Percentiles rank a stretch among this genome's conserved stretches.
Evolutionary conservation across 2,329 filamentous ascomycete genomes (phyloP).

Genomic region (Pseudogymnoascus verrucosus): DNA sequence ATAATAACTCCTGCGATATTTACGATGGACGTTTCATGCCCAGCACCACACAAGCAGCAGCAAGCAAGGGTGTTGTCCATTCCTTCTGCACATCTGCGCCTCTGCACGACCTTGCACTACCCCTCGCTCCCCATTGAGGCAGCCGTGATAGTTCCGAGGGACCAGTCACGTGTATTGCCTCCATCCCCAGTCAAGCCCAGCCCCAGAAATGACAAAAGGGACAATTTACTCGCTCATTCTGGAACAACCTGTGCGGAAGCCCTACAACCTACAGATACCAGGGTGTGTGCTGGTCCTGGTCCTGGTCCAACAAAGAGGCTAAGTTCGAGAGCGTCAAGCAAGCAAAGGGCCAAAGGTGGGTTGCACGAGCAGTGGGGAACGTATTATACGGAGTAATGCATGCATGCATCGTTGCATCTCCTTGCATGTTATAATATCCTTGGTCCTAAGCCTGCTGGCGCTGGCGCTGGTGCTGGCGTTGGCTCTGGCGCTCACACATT

Average conservation of each 20-base stretch:
- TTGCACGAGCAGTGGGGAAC: conserved; percentile 1
- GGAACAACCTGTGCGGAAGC: background rate
- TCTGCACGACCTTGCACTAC: background rate
- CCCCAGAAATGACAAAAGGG: conserved; percentile 1
- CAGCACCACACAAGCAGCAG: background rate
- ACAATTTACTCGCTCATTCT: background rate
- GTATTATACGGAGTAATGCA: conserved; percentile 1
- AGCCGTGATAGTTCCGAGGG: background rate
- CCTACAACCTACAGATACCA: background rate
- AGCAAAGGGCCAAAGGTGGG: background rate
- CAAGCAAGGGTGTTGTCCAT: background rate
- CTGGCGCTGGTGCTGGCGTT: conserved; percentile 7
- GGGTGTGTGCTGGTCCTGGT: background rate
- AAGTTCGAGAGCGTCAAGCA: background rate
- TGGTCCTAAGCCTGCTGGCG: conserved; percentile 4
- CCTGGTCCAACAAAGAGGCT: background rate
- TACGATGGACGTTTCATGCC: background rate
- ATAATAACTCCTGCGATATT: background rate
- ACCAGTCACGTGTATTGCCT: background rate
- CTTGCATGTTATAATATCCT: conserved; percentile 7
- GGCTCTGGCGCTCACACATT: conserved; percentile 4
- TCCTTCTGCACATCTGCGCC: background rate
- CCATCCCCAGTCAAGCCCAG: background rate
- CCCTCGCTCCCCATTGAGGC: background rate
- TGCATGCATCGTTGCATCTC: conserved; percentile 4